phyloP scores from a whole-genome alignment of 1,139 yeast genomes.

The Lodderomyces orthopsilosis region DNA sequence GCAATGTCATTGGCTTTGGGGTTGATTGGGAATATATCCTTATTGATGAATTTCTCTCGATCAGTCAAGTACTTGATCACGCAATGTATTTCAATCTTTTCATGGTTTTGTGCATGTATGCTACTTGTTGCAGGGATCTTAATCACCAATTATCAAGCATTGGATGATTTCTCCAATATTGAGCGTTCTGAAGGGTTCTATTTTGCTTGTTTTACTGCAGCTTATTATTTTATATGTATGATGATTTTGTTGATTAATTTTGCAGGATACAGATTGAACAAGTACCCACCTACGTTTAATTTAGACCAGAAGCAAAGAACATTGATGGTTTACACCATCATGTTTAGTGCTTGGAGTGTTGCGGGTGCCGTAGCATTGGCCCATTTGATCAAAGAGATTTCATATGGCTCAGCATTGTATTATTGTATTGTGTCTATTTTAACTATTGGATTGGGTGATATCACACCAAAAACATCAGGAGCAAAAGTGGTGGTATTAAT shows the following conservation, averaged over 20 bases:
- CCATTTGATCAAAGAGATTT: slow-evolving; percentile 26
- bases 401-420: slow-evolving; percentile 65
- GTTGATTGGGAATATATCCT: slow-evolving; percentile 58
- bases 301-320: slow-evolving; percentile 65
- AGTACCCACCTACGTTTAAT: slow-evolving; percentile 69
- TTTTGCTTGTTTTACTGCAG: slow-evolving; percentile 67
- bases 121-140: slow-evolving; percentile 51
- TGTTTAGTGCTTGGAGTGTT: slow-evolving; percentile 66
- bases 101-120: slow-evolving; percentile 60
- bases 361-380: slow-evolving; percentile 59
- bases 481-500: slow-evolving; percentile 58
- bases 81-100: slow-evolving; percentile 57
- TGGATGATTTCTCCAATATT: slow-evolving; percentile 15
- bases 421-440: slow-evolving; percentile 68
- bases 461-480: slow-evolving; percentile 50
- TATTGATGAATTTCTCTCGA: slow-evolving; percentile 65
- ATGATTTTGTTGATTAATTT: slow-evolving; percentile 54
- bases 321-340: slow-evolving; percentile 65
- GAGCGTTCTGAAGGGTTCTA: slow-evolving; percentile 65
- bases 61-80: slow-evolving; percentile 54
- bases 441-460: slow-evolving; percentile 81
- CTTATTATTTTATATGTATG: slow-evolving; percentile 57
- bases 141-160: slow-evolving; percentile 22
- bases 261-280: slow-evolving; percentile 53
- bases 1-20: slow-evolving; percentile 63